These are phyloP conservation scores for Rhizomucor pusillus DNA, from an alignment of 371 early-diverging fungal species.

Conservation along the genomic window DNA sequence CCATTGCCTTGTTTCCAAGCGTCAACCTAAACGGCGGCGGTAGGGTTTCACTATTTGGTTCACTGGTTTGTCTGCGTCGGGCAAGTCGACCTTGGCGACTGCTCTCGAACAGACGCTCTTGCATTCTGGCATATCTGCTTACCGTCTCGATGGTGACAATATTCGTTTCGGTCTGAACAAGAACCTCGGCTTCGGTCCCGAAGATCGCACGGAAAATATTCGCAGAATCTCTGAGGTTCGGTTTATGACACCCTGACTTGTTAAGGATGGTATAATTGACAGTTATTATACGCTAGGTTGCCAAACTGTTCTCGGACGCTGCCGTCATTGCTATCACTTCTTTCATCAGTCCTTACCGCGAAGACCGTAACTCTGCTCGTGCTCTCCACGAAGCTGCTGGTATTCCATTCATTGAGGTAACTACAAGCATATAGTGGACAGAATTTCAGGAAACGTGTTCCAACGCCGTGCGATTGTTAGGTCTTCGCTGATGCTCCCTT, in stretches of 20 bases:
- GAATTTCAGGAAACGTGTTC: no score
- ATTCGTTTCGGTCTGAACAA: slow-evolving; percentile 94
- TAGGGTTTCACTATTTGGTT: slow-evolving; percentile 90
- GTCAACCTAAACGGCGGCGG: not conserved
- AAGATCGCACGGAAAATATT: slow-evolving; percentile 92
- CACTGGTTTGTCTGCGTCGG: slow-evolving; percentile 92
- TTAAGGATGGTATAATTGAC: no score
- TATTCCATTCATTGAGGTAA: slow-evolving; percentile 75
- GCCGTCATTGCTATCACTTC: slow-evolving; percentile 81
- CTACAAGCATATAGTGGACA: not conserved
- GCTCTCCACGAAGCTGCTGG: slow-evolving; percentile 72
- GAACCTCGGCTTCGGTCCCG: slow-evolving; percentile 88
- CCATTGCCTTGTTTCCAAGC: slow-evolving; percentile 1
- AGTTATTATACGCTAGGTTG: slow-evolving; percentile 57
- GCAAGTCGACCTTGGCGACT: slow-evolving; percentile 89
- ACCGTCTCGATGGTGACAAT: slow-evolving; percentile 95
- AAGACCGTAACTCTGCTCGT: slow-evolving; percentile 82
- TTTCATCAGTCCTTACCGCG: slow-evolving; percentile 88
- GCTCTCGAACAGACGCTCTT: slow-evolving; percentile 87
- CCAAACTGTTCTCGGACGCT: slow-evolving; percentile 89
- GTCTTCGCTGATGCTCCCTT: slow-evolving; percentile 85
- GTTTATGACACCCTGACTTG: not conserved
- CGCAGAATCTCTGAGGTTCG: slow-evolving; percentile 86
- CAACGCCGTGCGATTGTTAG: no score
- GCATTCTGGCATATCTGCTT: slow-evolving; percentile 67